A percentile compares a stretch with the other conserved stretches of the same genome.
Conservation (phyloP, 768 basidiomycete species). For the Lentinula guzmanii region DNA sequence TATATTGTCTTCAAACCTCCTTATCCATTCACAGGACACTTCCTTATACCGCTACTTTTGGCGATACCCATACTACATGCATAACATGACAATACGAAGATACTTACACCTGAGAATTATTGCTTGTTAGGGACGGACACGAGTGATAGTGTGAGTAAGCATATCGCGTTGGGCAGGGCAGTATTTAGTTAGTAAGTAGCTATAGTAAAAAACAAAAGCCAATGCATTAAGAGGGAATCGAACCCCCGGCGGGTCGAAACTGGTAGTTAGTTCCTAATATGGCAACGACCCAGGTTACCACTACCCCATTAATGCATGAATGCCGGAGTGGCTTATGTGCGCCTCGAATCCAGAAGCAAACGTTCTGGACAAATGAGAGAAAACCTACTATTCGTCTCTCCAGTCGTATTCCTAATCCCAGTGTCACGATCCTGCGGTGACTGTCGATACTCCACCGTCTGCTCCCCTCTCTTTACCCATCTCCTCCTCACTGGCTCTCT, state of each 20-base stretch:
- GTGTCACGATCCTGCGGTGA: neutral
- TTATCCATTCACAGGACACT: neutral
- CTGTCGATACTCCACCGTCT: constrained; percentile 38
- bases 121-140: no score
- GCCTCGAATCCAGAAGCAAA: constrained; percentile 29
- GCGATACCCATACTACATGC: neutral
- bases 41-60: neutral
- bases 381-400: constrained; percentile 27
- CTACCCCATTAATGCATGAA: neutral
- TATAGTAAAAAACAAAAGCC: no score
- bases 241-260: constrained; percentile 53
- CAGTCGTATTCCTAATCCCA: no score
- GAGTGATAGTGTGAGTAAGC: no score
- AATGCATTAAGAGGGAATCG: constrained; percentile 53
- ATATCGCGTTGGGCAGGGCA: no score
- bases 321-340: neutral
- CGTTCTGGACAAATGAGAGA: constrained; percentile 44
- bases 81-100: no score
- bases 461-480: constrained; percentile 27
- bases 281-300: no score
- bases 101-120: no score
- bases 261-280: no score
- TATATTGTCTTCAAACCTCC: neutral
- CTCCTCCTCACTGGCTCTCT: constrained; percentile 28
- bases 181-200: no score